Evolutionary conservation across 2,329 filamentous ascomycete species (phyloP).

Genomic region (Metarhizium rileyi): DNA sequence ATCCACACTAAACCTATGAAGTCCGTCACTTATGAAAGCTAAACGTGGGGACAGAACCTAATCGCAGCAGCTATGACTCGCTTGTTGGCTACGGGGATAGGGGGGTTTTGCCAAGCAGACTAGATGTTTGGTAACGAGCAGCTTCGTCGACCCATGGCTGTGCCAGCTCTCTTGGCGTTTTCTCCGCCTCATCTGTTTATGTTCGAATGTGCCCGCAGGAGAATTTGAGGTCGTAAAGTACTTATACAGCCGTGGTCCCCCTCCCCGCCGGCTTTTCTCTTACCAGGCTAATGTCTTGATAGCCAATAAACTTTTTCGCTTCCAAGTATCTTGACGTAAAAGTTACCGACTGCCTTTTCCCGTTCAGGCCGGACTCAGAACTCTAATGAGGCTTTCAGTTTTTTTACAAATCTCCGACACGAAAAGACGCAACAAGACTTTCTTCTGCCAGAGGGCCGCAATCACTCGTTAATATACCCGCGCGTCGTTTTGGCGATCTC

Average conservation of each 20-base stretch:
- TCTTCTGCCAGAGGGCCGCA: neutral
- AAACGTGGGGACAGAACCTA: neutral
- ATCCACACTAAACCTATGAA: neutral
- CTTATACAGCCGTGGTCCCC: neutral
- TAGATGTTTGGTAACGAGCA: neutral
- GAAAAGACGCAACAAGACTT: neutral
- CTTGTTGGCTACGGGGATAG: neutral
- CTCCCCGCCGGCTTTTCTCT: neutral
- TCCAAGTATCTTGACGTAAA: neutral
- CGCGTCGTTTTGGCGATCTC: constrained; percentile 3
- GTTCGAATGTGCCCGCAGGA: neutral
- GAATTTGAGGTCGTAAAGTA: neutral
- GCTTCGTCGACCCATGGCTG: constrained; percentile 2
- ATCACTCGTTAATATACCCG: constrained; percentile 1
- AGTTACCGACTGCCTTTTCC: neutral
- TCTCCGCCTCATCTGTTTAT: neutral
- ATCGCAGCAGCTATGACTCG: neutral
- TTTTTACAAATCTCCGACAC: neutral
- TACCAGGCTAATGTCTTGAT: neutral
- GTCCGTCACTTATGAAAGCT: neutral
- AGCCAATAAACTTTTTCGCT: neutral
- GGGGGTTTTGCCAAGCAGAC: constrained; percentile 1
- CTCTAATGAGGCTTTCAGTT: neutral
- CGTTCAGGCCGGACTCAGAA: neutral
- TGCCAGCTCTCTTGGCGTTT: constrained; percentile 2